Evolutionary conservation across 345 rosid genomes (phyloP).

Genomic region (Syzygium grande): DNA sequence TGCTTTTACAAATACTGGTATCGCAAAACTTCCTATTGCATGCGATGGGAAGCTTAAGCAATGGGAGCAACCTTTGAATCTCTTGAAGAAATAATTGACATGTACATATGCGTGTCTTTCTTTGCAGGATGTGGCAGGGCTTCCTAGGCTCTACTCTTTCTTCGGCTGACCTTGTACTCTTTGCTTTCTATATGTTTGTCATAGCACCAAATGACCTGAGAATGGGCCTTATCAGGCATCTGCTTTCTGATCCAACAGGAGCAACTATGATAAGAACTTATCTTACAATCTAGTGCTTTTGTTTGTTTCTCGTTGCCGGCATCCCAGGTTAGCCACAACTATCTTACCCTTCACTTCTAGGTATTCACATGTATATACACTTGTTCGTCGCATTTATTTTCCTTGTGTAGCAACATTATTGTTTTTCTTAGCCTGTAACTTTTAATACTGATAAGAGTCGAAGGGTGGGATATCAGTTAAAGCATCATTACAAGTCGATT

Average conservation of each 20-base stretch:
- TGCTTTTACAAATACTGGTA: neutral
- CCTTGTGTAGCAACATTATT: neutral
- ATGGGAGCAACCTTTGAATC: neutral
- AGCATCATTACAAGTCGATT: neutral
- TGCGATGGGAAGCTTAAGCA: neutral
- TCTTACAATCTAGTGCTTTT: constrained; percentile 22
- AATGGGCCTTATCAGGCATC: constrained; percentile 70
- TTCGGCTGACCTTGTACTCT: constrained; percentile 70
- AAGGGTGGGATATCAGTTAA: neutral
- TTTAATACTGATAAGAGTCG: neutral
- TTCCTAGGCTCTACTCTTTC: constrained; percentile 87
- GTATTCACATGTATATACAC: neutral
- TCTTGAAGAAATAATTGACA: neutral
- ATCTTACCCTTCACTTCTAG: neutral
- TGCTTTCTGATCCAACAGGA: constrained; percentile 82
- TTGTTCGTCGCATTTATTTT: neutral
- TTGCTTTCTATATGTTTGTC: constrained; percentile 76
- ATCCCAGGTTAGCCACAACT: neutral
- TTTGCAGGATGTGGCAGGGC: constrained; percentile 90
- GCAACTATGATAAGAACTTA: constrained; percentile 88
- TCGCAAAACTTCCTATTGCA: neutral
- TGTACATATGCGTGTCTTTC: neutral
- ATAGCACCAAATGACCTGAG: constrained; percentile 75
- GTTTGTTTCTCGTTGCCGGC: neutral
- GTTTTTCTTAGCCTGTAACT: neutral